Conservation (phyloP, 768 basidiomycete species). For the Crepidotus variabilis region DNA sequence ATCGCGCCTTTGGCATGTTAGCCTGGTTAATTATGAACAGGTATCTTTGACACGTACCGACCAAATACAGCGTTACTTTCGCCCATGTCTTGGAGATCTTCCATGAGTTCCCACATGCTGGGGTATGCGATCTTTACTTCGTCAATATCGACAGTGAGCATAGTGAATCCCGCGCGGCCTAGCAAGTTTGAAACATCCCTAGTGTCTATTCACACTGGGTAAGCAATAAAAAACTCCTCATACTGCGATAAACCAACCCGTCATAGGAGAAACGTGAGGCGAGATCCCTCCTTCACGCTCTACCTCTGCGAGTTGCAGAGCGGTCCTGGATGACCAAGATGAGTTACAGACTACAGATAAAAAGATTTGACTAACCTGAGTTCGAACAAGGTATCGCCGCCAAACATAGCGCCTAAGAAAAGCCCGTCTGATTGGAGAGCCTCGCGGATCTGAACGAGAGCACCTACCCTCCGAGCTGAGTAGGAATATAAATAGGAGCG, state of each 20-base stretch:
- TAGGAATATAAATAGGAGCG: not conserved
- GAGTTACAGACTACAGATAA: not conserved
- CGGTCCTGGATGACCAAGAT: conserved; percentile 50
- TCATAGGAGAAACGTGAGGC: conserved; percentile 97
- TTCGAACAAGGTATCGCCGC: conserved; percentile 95
- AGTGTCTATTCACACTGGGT: conserved; percentile 55
- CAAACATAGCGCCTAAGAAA: conserved; percentile 92
- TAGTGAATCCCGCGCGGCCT: conserved; percentile 86
- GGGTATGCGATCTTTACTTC: conserved; percentile 91
- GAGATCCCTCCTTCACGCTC: conserved; percentile 96
- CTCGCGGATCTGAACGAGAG: conserved; percentile 83
- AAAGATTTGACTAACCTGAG: conserved; percentile 48
- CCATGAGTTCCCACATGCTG: conserved; percentile 92
- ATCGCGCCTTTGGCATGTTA: conserved; percentile 43
- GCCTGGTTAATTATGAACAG: not conserved
- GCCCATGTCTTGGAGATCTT: conserved; percentile 95
- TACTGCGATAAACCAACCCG: conserved; percentile 48
- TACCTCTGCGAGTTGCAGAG: conserved; percentile 89
- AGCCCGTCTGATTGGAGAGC: conserved; percentile 87
- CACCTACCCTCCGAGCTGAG: conserved; percentile 41
- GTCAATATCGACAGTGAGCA: conserved; percentile 93
- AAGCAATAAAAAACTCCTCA: not conserved
- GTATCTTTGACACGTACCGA: conserved; percentile 40
- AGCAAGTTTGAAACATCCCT: conserved; percentile 92
- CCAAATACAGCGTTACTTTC: conserved; percentile 91